phyloP scores from a whole-genome alignment of 2,329 filamentous ascomycete genomes.

The Hortaea sp. region DNA sequence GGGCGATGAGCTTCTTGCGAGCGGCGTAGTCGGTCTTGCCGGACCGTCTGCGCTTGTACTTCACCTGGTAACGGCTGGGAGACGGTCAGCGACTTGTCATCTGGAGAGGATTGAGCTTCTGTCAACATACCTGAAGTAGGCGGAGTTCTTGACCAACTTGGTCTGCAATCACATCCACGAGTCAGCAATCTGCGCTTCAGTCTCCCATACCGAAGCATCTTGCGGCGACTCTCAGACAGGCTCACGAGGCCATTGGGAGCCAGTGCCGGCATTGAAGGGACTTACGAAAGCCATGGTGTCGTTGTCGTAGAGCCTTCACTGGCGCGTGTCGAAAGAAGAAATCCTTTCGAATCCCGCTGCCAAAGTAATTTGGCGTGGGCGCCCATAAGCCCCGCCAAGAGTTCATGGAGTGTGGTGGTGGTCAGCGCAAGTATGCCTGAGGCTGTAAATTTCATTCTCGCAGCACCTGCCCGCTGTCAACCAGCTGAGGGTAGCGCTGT shows the following conservation, averaged over 20 bases:
- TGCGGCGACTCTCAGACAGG: slow-evolving; percentile 64
- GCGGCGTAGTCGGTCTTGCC: slow-evolving; percentile 99
- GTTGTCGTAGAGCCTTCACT: slow-evolving; percentile 7
- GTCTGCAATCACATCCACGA: slow-evolving; percentile 62
- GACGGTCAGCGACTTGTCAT: slow-evolving; percentile 3
- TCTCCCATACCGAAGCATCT: slow-evolving; percentile 83
- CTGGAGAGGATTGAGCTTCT: slow-evolving; percentile 1
- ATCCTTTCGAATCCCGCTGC: background rate
- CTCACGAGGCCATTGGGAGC: slow-evolving; percentile 1
- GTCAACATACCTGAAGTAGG: slow-evolving; percentile 84
- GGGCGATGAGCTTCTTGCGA: slow-evolving; percentile 97
- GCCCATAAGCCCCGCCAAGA: background rate
- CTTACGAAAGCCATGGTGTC: slow-evolving; percentile 40
- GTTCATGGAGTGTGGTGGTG: background rate
- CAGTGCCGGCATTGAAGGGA: slow-evolving; percentile 1
- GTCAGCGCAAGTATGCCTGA: background rate
- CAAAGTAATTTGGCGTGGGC: background rate
- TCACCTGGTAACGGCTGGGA: slow-evolving; percentile 91
- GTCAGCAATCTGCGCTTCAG: slow-evolving; percentile 99
- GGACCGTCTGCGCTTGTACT: slow-evolving; percentile 93
- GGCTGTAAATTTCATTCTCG: background rate
- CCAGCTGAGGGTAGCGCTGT: too few species aligned
- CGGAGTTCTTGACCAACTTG: slow-evolving; percentile 94
- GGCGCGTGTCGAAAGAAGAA: background rate
- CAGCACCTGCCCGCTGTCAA: too few species aligned